These are phyloP conservation scores for Thalassiosira hispida DNA, from an alignment of 352 stramenopile species.

Conservation along the genomic window DNA sequence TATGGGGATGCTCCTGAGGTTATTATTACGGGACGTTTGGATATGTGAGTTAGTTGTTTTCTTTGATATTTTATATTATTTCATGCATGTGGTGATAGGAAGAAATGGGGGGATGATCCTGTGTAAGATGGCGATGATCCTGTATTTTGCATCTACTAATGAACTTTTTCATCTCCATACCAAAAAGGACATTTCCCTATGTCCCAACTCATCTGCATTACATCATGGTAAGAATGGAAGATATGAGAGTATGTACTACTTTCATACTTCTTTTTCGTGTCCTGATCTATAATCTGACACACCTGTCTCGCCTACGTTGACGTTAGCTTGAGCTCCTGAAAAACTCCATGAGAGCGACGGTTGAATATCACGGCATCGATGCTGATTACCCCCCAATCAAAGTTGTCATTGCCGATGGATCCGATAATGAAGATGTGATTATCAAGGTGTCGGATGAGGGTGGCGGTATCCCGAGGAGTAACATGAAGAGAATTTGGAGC, in stretches of 20 bases:
- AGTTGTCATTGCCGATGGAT: constrained; percentile 98
- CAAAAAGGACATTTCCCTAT: constrained; percentile 93
- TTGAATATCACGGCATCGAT: constrained; percentile 97
- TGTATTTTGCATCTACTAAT: too few species aligned
- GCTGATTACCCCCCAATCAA: constrained; percentile 98
- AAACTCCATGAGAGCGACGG: constrained; percentile 98
- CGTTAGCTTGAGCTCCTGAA: constrained; percentile 89
- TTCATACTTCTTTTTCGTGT: too few species aligned
- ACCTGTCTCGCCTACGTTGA: too few species aligned
- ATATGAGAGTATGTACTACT: too few species aligned
- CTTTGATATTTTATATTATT: background rate
- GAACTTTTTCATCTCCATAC: too few species aligned
- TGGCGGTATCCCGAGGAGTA: constrained; percentile 97
- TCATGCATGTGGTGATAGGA: background rate
- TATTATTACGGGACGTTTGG: constrained; percentile 95
- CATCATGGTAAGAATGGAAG: constrained; percentile 41
- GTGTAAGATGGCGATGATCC: too few species aligned
- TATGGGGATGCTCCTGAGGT: constrained; percentile 99
- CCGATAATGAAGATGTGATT: constrained; percentile 98
- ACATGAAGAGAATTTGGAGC: constrained; percentile 98
- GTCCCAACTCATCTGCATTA: constrained; percentile 86
- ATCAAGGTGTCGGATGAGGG: constrained; percentile 99
- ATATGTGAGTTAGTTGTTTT: constrained; percentile 85
- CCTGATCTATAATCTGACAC: too few species aligned
- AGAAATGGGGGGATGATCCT: too few species aligned